Conservation (phyloP, 106 monocot species). For the Triglochin maritima region DNA sequence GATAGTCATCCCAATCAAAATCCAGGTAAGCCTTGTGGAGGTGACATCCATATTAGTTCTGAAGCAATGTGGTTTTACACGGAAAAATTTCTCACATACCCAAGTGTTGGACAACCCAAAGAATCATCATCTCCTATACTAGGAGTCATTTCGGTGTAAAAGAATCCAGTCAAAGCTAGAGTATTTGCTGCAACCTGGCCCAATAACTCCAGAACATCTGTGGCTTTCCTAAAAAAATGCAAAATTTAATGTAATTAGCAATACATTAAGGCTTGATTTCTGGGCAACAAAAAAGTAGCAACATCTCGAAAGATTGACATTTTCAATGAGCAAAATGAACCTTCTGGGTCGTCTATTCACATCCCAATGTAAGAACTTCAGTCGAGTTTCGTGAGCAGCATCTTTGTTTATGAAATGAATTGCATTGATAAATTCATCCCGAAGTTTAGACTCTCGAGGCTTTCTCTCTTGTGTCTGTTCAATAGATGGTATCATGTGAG, state of each 20-base stretch:
- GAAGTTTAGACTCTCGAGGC: conserved; percentile 80
- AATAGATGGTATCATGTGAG: neutral
- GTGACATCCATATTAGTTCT: neutral
- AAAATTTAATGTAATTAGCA: neutral
- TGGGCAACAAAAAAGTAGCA: no score
- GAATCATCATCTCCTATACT: conserved; percentile 22
- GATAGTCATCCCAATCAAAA: no score
- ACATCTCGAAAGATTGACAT: no score
- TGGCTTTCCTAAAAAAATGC: conserved; percentile 33
- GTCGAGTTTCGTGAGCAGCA: conserved; percentile 36
- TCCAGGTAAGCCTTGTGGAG: no score
- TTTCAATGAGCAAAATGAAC: conserved; percentile 18
- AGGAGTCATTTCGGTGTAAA: conserved; percentile 49
- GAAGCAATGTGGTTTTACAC: neutral
- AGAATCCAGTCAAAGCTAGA: conserved; percentile 65
- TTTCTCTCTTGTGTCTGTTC: conserved; percentile 57
- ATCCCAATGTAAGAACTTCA: conserved; percentile 69
- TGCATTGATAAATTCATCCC: conserved; percentile 66
- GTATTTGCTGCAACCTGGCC: conserved; percentile 52
- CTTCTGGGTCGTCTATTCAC: conserved; percentile 55
- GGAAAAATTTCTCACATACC: conserved; percentile 4
- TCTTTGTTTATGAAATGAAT: conserved; percentile 62
- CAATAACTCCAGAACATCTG: conserved; percentile 49
- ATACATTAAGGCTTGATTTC: no score
- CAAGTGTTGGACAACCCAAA: neutral